Conservation (phyloP, 1,284 basidiomycete species). For the Mycocalia duriaeana region DNA sequence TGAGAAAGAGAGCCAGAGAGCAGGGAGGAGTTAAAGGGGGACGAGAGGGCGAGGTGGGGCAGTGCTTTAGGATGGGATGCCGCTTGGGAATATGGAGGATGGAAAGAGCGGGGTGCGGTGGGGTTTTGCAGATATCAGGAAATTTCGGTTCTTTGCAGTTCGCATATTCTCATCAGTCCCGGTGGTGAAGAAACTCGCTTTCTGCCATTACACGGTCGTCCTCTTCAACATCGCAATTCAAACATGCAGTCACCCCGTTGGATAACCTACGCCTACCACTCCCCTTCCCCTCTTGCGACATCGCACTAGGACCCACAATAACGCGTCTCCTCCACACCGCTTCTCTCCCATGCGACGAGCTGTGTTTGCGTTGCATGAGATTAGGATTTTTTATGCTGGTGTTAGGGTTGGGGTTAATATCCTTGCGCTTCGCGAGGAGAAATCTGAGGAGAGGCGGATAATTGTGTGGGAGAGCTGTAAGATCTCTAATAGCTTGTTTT, state of each 20-base stretch:
- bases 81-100: slow-evolving; percentile 23
- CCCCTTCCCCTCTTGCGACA: neutral
- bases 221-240: too few species aligned
- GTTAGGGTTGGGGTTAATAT: too few species aligned
- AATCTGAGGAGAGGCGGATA: too few species aligned
- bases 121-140: too few species aligned
- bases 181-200: too few species aligned
- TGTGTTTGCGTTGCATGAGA: too few species aligned
- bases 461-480: too few species aligned
- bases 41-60: slow-evolving; percentile 47
- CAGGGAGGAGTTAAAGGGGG: slow-evolving; percentile 40
- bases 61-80: slow-evolving; percentile 55
- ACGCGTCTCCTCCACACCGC: neutral
- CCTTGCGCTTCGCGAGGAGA: too few species aligned
- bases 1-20: slow-evolving; percentile 37
- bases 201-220: too few species aligned
- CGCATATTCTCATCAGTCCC: slow-evolving; percentile 18
- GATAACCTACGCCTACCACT: neutral
- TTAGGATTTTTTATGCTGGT: too few species aligned
- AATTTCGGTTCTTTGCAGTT: slow-evolving; percentile 61
- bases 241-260: too few species aligned
- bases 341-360: too few species aligned
- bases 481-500: slow-evolving; percentile 1
- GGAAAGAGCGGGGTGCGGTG: neutral
- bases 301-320: neutral